Evolutionary conservation across 768 basidiomycete species (phyloP).

Genomic region (Lactarius akahatsu): DNA sequence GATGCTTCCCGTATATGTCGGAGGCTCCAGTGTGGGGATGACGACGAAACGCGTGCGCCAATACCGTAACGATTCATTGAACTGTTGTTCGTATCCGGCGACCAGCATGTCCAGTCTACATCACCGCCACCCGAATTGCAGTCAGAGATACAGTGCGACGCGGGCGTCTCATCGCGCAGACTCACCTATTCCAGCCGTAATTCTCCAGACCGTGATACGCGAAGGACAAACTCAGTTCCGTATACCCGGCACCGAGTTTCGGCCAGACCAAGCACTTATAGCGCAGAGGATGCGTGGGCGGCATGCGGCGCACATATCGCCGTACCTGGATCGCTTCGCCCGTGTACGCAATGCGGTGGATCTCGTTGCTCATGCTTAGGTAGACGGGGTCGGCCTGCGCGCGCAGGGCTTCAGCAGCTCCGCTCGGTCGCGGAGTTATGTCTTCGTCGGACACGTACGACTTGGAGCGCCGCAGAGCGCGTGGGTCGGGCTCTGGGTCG

Average conservation of each 20-base stretch:
- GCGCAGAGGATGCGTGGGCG: conserved; percentile 57
- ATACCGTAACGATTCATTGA: conserved; percentile 81
- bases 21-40: conserved; percentile 79
- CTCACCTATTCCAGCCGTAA: conserved; percentile 84
- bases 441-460: conserved; percentile 60
- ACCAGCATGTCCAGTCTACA: conserved; percentile 80
- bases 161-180: background rate
- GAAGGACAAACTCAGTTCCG: conserved; percentile 72
- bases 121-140: background rate
- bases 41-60: conserved; percentile 95
- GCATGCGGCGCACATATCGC: conserved; percentile 76
- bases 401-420: conserved; percentile 64
- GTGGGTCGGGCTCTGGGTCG: conserved; percentile 37
- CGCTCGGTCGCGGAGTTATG: conserved; percentile 51
- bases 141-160: conserved; percentile 7
- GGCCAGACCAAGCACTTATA: conserved; percentile 96
- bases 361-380: conserved; percentile 93
- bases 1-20: conserved; percentile 41
- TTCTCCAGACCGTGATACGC: conserved; percentile 76
- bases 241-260: conserved; percentile 83
- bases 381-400: conserved; percentile 73
- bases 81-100: conserved; percentile 76
- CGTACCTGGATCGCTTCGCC: conserved; percentile 89
- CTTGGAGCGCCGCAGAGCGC: conserved; percentile 48
- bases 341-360: conserved; percentile 88